phyloP scores from a whole-genome alignment of 148 eudicot species.

The Salicornia ramosissima region DNA sequence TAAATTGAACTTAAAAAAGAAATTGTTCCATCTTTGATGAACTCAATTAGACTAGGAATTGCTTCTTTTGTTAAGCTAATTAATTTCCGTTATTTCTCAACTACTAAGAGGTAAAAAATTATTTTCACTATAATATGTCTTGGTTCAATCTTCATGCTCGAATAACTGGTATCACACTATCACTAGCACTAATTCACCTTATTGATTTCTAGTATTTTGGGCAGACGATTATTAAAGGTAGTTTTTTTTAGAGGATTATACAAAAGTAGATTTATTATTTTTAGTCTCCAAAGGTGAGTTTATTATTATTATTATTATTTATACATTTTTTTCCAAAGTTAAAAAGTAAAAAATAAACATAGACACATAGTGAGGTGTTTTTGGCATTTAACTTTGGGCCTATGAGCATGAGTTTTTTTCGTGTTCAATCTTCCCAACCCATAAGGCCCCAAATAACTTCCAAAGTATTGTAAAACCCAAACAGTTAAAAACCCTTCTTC shows the following conservation, averaged over 20 bases:
- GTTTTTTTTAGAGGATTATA: no score
- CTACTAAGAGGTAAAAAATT: constrained; percentile 59
- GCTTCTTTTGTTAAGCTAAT: constrained; percentile 45
- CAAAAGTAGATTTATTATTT: no score
- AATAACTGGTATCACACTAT: constrained; percentile 40
- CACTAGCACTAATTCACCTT: constrained; percentile 50
- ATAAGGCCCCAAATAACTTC: no score
- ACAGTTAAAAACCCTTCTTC: constrained; percentile 13
- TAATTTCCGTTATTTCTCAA: constrained; percentile 42
- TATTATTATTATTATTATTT: no score
- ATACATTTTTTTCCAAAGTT: no score
- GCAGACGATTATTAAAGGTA: no score
- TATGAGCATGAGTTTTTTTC: background rate
- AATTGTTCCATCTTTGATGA: constrained; percentile 49
- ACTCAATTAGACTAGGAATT: constrained; percentile 46
- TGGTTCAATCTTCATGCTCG: constrained; percentile 39
- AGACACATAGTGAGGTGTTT: no score
- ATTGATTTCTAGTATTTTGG: no score
- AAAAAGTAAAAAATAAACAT: no score
- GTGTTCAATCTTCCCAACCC: background rate
- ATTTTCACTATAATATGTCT: constrained; percentile 74
- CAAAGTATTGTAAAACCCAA: background rate
- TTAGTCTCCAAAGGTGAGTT: no score
- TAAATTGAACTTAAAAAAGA: no score
- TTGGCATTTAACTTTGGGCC: background rate